Evolutionary conservation across 208 protist species (phyloP), one percentile per base, ranked within the genome.

Genomic region (Leishmania guyanensis): DNA sequence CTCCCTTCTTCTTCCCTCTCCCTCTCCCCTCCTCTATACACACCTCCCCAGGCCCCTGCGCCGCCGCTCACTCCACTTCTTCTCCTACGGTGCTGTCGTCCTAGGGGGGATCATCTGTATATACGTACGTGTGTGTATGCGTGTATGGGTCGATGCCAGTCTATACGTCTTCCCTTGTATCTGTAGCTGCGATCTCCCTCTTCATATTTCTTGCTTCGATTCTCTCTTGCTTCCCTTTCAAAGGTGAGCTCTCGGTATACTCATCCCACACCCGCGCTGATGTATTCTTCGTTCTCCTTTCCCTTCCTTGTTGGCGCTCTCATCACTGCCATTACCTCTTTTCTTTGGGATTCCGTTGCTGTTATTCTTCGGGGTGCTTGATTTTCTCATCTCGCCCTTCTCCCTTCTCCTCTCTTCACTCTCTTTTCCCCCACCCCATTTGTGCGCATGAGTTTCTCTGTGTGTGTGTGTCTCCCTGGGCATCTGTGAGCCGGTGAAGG

Each of bases 401-500:
- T 62, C 56, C 8, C 56, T 62, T 62, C 62, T 36, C 26, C 62
- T 36, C 14, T 10, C 20, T 16, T n/a, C 26, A 33, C 62, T 68
- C 16, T n/a, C 62, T 66, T 26, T 66, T n/a, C 62, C 22, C 14
- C 29, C n/a, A 58, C 17, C 33, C n/a, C 14, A 68, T n/a, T 17
- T 16, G 62, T 68, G 62, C 14, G 17, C 33, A 36, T 39, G 26
- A 16, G 26, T 68, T 8, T 33, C 12, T 68, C 26, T n/a, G 3
- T 14, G 12, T 72, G 9, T 66, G 0, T 58, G 26, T 82, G 10
- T 77, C 43, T 46, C 43, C 43, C 43, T 46, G 43, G 2, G 65
- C 62, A 46, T 82, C 36, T 58, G 53, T 77, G 26, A 76, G 50
- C 68, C n/a, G 69, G n/a, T 80, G 43, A 50, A 46, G 39, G 22